phyloP scores from a whole-genome alignment of 805 yeast species.

The Saccharomycopsis vini region DNA sequence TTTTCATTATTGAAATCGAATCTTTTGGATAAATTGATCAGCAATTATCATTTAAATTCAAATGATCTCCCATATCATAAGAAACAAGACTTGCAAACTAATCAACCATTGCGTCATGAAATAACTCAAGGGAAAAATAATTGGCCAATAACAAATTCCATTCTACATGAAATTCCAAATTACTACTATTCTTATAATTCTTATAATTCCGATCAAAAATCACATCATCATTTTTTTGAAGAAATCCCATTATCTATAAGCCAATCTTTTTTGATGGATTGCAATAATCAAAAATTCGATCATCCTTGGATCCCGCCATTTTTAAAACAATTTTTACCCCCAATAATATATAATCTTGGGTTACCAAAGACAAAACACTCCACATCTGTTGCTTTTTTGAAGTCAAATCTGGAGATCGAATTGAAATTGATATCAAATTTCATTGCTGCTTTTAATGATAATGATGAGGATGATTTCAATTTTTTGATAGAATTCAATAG shows the following conservation, averaged over 20 bases:
- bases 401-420: no score
- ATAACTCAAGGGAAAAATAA: no score
- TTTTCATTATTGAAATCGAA: neutral
- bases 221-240: no score
- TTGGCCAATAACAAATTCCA: neutral
- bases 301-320: constrained; percentile 7
- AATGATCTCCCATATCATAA: neutral
- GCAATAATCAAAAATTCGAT: neutral
- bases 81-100: neutral
- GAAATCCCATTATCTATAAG: neutral
- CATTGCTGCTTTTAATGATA: neutral
- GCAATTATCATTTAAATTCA: neutral
- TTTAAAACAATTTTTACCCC: constrained; percentile 8
- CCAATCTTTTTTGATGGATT: constrained; percentile 5
- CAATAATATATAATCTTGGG: constrained; percentile 2
- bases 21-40: no score
- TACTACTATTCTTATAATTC: no score
- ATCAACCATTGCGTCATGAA: neutral
- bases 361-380: constrained; percentile 3
- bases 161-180: neutral
- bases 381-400: no score
- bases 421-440: constrained; percentile 1
- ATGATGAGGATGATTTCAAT: neutral
- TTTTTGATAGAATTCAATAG: constrained; percentile 12
- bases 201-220: neutral